A percentile compares a stretch with the other conserved stretches of the same genome.
Evolutionary conservation across 2,329 filamentous ascomycete genomes (phyloP).

Genomic region (Pseudocercospora vitis): DNA sequence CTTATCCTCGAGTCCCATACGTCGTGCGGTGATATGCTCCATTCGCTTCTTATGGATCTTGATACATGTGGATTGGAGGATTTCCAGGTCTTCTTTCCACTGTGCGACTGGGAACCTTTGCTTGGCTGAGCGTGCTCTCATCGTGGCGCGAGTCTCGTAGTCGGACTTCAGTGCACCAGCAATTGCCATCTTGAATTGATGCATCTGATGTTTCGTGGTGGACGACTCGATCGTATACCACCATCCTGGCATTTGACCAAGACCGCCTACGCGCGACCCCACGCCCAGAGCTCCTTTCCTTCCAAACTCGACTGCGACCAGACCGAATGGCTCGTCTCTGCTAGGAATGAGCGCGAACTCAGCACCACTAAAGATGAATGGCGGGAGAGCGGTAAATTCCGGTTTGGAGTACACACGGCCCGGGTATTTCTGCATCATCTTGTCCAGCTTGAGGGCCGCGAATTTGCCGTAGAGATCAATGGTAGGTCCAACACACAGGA

Average conservation of each 20-base stretch:
- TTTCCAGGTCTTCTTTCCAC: constrained; percentile 64
- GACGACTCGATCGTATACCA: constrained; percentile 67
- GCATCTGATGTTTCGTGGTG: constrained; percentile 60
- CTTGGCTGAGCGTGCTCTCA: constrained; percentile 64
- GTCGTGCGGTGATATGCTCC: constrained; percentile 40
- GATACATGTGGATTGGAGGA: constrained; percentile 61
- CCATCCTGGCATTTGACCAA: constrained; percentile 68
- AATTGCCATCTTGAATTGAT: constrained; percentile 64
- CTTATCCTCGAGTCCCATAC: constrained; percentile 35
- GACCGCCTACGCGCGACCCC: constrained; percentile 62
- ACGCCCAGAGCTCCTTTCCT: constrained; percentile 66
- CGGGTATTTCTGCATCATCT: constrained; percentile 63
- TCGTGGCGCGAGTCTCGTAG: constrained; percentile 55
- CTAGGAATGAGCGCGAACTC: constrained; percentile 68
- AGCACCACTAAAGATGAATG: constrained; percentile 63
- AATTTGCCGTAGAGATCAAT: constrained; percentile 68
- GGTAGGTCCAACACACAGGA: constrained; percentile 63
- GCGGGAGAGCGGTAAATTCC: constrained; percentile 63
- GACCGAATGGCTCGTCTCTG: constrained; percentile 65
- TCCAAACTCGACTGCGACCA: constrained; percentile 67
- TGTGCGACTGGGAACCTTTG: constrained; percentile 66
- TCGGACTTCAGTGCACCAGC: constrained; percentile 58
- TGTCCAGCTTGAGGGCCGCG: constrained; percentile 62
- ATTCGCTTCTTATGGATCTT: constrained; percentile 54
- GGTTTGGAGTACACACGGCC: constrained; percentile 64